Percentiles rank a stretch among this genome's conserved stretches.
Evolutionary conservation across 805 yeast species (phyloP).

Genomic region (Scheffersomyces amazonensis): DNA sequence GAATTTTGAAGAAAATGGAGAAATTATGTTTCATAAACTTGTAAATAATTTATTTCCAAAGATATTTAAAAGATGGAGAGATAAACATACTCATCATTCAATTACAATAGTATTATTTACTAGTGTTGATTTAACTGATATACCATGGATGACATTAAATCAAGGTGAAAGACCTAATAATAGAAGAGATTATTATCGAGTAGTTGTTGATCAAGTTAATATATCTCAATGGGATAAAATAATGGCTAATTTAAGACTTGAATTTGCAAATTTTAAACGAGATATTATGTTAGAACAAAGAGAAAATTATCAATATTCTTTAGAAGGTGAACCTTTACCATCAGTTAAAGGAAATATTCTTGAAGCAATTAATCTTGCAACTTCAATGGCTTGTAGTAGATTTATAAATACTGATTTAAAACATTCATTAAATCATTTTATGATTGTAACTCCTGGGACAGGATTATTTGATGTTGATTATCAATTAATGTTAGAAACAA

Average conservation of each 20-base stretch:
- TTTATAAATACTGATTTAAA: slow-evolving; percentile 82
- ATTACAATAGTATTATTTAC: slow-evolving; percentile 88
- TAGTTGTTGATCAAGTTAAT: slow-evolving; percentile 92
- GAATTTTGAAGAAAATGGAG: slow-evolving; percentile 97
- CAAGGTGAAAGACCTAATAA: slow-evolving; percentile 71
- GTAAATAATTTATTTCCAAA: slow-evolving; percentile 91
- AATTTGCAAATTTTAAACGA: slow-evolving; percentile 76
- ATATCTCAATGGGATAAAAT: slow-evolving; percentile 88
- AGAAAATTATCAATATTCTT: slow-evolving; percentile 18
- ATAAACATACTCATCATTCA: slow-evolving; percentile 82
- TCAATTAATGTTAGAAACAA: slow-evolving; percentile 68
- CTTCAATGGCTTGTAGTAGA: slow-evolving; percentile 72
- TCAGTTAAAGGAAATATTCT: slow-evolving; percentile 86
- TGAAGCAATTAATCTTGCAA: slow-evolving; percentile 83
- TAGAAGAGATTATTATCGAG: slow-evolving; percentile 79
- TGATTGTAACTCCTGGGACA: slow-evolving; percentile 86
- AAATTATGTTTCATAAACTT: slow-evolving; percentile 86
- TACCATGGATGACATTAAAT: slow-evolving; percentile 55
- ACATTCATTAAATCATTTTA: slow-evolving; percentile 87
- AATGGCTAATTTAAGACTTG: slow-evolving; percentile 81
- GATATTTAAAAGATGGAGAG: slow-evolving; percentile 84
- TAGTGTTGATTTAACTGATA: slow-evolving; percentile 59
- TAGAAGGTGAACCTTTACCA: slow-evolving; percentile 71
- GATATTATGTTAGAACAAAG: slow-evolving; percentile 56
- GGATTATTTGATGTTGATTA: slow-evolving; percentile 92